Percentiles rank a stretch among this genome's conserved stretches.
These are phyloP conservation scores for Cryomyces minteri DNA, from an alignment of 495 filamentous ascomycete species.

Conservation along the genomic window DNA sequence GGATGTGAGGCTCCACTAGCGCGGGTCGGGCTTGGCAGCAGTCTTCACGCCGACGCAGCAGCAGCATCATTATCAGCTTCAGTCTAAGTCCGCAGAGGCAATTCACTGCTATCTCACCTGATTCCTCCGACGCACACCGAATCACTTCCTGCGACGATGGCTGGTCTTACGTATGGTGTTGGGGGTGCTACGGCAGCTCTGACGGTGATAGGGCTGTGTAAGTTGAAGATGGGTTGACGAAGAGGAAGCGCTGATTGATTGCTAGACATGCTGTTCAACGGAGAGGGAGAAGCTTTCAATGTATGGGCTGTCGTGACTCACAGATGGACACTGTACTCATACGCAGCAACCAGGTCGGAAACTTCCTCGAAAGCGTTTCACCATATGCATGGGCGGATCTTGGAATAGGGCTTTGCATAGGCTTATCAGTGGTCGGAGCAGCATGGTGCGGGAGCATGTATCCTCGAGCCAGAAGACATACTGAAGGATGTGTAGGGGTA, in stretches of 20 bases:
- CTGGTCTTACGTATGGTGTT: constrained; percentile 39
- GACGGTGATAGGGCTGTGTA: constrained; percentile 80
- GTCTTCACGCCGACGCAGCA: too few species aligned
- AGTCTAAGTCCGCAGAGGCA: too few species aligned
- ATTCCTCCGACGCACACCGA: too few species aligned
- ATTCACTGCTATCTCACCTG: too few species aligned
- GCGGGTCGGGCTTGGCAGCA: too few species aligned
- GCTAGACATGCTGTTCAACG: constrained; percentile 93
- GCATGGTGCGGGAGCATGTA: constrained; percentile 59
- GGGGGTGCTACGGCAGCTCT: constrained; percentile 52
- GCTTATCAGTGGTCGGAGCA: constrained; percentile 86
- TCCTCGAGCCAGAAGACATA: background rate
- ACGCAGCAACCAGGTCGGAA: constrained; percentile 47
- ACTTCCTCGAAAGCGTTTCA: constrained; percentile 84
- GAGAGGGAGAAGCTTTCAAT: constrained; percentile 90
- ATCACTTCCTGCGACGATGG: too few species aligned
- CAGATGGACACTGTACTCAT: constrained; percentile 11
- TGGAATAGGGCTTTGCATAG: constrained; percentile 88
- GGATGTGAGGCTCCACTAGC: too few species aligned
- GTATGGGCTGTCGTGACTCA: constrained; percentile 29
- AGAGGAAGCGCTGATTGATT: constrained; percentile 17
- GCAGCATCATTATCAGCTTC: too few species aligned
- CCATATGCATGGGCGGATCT: constrained; percentile 85
- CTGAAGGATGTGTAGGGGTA: constrained; percentile 49
- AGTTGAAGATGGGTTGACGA: constrained; percentile 17